Conservation (phyloP, 257 asterid genomes). For the Prunella vulgaris region DNA sequence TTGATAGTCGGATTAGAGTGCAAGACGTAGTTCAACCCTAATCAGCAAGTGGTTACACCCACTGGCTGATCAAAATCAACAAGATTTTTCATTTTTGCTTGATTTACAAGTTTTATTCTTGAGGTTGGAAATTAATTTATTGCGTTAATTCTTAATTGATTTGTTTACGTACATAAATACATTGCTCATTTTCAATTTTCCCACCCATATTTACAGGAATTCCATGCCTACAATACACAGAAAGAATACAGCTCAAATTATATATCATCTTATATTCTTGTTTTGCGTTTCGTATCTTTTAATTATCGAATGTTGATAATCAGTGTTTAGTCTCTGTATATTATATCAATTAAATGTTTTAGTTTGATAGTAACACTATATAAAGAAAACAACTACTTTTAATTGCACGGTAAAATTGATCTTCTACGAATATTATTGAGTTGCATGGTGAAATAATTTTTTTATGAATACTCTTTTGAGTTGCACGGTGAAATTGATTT, state of each 20-base stretch:
- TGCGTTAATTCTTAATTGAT: background rate
- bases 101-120: slow-evolving; percentile 30
- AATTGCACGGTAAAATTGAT: too few species aligned
- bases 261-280: background rate
- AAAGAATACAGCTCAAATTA: background rate
- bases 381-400: too few species aligned
- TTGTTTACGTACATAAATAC: background rate
- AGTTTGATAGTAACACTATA: too few species aligned
- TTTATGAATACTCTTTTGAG: too few species aligned
- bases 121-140: slow-evolving; percentile 9
- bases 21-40: slow-evolving; percentile 42
- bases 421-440: too few species aligned
- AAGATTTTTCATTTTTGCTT: slow-evolving; percentile 34
- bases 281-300: background rate
- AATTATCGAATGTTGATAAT: background rate
- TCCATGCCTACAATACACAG: background rate
- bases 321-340: background rate
- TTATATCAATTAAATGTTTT: background rate
- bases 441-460: too few species aligned
- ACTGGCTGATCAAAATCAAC: slow-evolving; percentile 45
- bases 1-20: slow-evolving; percentile 34
- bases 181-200: slow-evolving; percentile 13
- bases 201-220: slow-evolving; percentile 15
- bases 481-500: too few species aligned
- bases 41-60: slow-evolving; percentile 61